Conservation (phyloP, 2,329 filamentous ascomycete genomes). For the Cercospora canescens region DNA sequence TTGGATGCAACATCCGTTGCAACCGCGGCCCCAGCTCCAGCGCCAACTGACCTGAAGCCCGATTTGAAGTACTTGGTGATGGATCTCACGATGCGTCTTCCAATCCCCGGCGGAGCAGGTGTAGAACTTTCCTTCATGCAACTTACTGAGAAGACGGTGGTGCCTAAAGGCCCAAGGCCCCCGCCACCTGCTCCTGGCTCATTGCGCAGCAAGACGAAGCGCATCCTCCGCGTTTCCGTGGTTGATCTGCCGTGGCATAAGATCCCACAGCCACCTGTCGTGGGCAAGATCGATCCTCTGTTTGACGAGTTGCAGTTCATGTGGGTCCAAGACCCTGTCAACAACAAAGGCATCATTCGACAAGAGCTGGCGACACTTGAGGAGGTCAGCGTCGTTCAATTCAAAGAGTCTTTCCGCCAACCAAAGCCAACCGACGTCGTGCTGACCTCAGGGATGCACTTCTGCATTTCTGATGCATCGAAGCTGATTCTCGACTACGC, state of each 20-base stretch:
- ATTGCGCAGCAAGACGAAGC: slow-evolving; percentile 1
- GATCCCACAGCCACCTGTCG: slow-evolving; percentile 10
- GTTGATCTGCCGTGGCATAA: slow-evolving; percentile 5
- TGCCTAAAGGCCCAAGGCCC: background rate
- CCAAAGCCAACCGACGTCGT: background rate
- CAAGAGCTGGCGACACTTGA: background rate
- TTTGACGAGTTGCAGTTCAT: slow-evolving; percentile 4
- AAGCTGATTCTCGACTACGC: slow-evolving; percentile 1
- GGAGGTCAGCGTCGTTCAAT: background rate
- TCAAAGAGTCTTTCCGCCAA: background rate
- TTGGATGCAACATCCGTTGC: background rate
- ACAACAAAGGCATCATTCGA: background rate
- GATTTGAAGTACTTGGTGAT: background rate
- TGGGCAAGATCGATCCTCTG: slow-evolving; percentile 2
- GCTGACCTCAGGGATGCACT: background rate
- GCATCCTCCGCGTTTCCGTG: slow-evolving; percentile 1
- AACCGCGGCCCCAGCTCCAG: background rate
- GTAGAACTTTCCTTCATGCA: slow-evolving; percentile 6
- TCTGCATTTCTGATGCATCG: background rate
- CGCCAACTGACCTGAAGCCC: background rate
- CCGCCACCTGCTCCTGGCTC: background rate
- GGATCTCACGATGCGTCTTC: slow-evolving; percentile 4
- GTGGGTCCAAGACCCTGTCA: slow-evolving; percentile 7
- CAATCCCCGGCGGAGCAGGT: slow-evolving; percentile 1
- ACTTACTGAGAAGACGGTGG: slow-evolving; percentile 2